Conservation (phyloP, 106 monocot species). For the Xerophyta viscosa region DNA sequence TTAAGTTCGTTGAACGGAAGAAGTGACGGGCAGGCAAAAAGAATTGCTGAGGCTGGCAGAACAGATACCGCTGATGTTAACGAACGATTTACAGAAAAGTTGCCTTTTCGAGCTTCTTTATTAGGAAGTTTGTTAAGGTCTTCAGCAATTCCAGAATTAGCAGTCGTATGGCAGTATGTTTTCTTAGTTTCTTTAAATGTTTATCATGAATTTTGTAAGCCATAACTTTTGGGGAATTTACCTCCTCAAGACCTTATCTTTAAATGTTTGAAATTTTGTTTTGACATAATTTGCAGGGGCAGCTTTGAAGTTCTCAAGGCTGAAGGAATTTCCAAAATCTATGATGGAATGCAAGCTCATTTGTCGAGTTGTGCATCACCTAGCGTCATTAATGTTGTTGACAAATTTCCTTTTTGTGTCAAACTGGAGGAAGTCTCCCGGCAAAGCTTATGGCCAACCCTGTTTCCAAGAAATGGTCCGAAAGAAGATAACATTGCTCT, state of each 20-base stretch:
- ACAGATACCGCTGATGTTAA: constrained; percentile 8
- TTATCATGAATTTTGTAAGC: too few relatives aligned
- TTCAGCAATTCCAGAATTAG: constrained; percentile 54
- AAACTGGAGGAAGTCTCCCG: constrained; percentile 56
- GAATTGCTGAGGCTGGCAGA: constrained; percentile 5
- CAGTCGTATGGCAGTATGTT: constrained; percentile 84
- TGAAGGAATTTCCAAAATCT: constrained; percentile 24
- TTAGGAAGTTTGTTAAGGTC: constrained; percentile 12
- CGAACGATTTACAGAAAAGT: constrained; percentile 1
- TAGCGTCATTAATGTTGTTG: constrained; percentile 50
- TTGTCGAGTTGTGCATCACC: constrained; percentile 61
- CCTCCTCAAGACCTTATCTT: too few relatives aligned
- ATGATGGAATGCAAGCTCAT: constrained; percentile 77
- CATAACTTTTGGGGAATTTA: too few relatives aligned
- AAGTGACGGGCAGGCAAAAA: constrained; percentile 11
- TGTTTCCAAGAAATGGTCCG: constrained; percentile 37
- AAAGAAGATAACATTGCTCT: constrained; percentile 76
- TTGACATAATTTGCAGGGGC: constrained; percentile 78
- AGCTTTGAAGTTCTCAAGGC: constrained; percentile 48
- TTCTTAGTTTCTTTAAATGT: constrained; percentile 1
- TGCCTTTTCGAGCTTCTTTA: constrained; percentile 17
- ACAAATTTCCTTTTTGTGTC: constrained; percentile 43
- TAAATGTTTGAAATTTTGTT: background rate
- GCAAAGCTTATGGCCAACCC: constrained; percentile 41
- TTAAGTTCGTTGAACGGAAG: constrained; percentile 7